Conservation (phyloP, 2,329 filamentous ascomycete genomes). For the Drechslerella stenobrocha region DNA sequence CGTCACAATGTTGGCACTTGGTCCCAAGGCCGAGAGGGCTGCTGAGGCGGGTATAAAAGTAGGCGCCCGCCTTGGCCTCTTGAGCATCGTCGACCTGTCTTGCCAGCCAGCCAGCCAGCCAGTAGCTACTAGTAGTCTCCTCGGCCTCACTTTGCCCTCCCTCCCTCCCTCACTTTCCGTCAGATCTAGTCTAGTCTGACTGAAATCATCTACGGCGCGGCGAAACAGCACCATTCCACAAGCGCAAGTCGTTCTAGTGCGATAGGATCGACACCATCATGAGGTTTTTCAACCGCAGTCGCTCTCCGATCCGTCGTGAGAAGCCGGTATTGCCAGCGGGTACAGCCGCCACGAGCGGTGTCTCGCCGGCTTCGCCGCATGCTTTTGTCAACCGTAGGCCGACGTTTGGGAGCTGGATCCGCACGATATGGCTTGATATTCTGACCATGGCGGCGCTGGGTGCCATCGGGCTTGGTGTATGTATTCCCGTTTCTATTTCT, state of each 20-base stretch:
- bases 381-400: conserved; percentile 60
- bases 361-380: conserved; percentile 30
- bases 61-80: no score
- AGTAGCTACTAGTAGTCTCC: no score
- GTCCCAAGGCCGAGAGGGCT: neutral
- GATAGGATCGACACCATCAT: neutral
- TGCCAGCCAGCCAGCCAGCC: no score
- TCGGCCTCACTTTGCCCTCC: no score
- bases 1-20: neutral
- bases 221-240: no score
- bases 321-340: conserved; percentile 33
- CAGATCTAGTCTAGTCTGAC: no score
- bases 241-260: no score
- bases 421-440: conserved; percentile 68
- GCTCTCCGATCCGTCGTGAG: conserved; percentile 15
- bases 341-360: conserved; percentile 22
- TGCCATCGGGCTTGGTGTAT: conserved; percentile 68
- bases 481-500: conserved; percentile 53
- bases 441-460: conserved; percentile 69
- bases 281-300: conserved; percentile 3
- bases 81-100: no score
- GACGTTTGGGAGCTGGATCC: conserved; percentile 71
- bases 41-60: no score
- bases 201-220: no score
- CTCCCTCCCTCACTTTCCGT: neutral